These are phyloP conservation scores for Chrysosporium keratinophilum DNA, from an alignment of 2,329 filamentous ascomycete genomes.

Conservation along the genomic window DNA sequence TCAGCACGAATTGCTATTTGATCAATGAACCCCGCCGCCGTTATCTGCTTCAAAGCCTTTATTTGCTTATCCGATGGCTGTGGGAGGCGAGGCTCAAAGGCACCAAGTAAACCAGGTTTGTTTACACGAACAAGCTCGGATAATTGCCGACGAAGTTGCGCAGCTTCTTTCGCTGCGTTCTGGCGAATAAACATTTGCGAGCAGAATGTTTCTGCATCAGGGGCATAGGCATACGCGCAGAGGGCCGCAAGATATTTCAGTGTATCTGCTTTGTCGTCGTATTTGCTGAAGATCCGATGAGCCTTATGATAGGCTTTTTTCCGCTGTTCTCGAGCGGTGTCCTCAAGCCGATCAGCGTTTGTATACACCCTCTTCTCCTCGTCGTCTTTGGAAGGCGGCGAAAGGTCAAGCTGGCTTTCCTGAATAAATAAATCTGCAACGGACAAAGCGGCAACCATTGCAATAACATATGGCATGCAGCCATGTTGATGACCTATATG, in stretches of 20 bases:
- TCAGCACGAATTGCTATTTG: conserved; percentile 89
- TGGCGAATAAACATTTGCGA: conserved; percentile 71
- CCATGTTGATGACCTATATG: conserved; percentile 72
- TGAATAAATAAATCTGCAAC: conserved; percentile 80
- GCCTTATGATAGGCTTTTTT: conserved; percentile 58
- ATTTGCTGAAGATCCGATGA: conserved; percentile 65
- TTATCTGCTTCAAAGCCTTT: conserved; percentile 77
- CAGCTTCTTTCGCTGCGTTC: conserved; percentile 78
- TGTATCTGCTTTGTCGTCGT: conserved; percentile 76
- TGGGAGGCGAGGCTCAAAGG: conserved; percentile 43
- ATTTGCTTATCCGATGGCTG: conserved; percentile 58
- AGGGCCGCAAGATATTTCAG: conserved; percentile 84
- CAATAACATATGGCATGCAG: conserved; percentile 75
- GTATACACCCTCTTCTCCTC: conserved; percentile 41
- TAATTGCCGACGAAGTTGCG: conserved; percentile 72
- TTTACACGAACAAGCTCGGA: conserved; percentile 68
- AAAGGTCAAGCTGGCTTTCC: conserved; percentile 63
- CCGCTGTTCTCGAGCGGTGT: conserved; percentile 57
- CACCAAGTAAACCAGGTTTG: conserved; percentile 43
- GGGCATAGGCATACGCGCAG: conserved; percentile 71
- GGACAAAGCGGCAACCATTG: conserved; percentile 77
- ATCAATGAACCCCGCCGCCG: conserved; percentile 85
- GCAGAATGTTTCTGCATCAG: conserved; percentile 60
- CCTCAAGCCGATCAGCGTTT: conserved; percentile 59
- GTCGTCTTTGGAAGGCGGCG: conserved; percentile 37